Base-by-base conservation (phyloP, 2,329 filamentous ascomycete species). In the Beauveria pseudobassiana region DNA sequence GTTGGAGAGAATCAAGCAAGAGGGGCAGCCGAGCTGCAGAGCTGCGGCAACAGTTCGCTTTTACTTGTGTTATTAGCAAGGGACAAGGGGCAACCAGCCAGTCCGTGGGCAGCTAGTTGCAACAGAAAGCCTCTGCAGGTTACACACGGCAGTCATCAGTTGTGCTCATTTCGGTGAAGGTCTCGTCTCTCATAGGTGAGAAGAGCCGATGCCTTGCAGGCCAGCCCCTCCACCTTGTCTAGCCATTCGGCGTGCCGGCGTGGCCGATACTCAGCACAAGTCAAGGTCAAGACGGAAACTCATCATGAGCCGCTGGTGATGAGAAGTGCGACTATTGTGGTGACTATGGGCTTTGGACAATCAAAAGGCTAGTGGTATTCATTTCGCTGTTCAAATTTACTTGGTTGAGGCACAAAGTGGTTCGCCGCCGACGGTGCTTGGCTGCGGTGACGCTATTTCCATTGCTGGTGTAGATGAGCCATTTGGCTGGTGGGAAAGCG, bases 161-260 rank as follows among this genome's bases (percentile, higher is more conserved):
- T 28, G 12, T 59, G 56, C 30, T 45, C n/a, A 43, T 59, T 51
- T 59, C 56, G 56, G 56, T 59, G 56, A 59, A 43, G 30, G 56
- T 50, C 46, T 42, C 18, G 46, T 34, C 24, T 59, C 46, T 59
- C 46, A 51, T 59, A 59, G 46, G 56, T 24, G 46, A 30, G 20
- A 26, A 45, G 34, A 51, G 38, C 46, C 46, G 46, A 59, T 30
- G 38, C 56, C 22, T 43, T 59, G 56, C 56, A 59, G 45, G 30
- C 14, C 55, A n/a, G 56, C 46, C 46, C 34, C 56, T 58, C 55
- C 45, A 10, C 46, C 28, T 40, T 5, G 46, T 43, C 38, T 24
- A 38, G 48, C 48, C 20, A 42, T 48, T 24, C 22, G 28, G 56
- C 46, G 20, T 43, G 14, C 34, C 34, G 34, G 34, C 34, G 14